Conservation (phyloP, 257 asterid genomes). For the Nicotiana attenuata region DNA sequence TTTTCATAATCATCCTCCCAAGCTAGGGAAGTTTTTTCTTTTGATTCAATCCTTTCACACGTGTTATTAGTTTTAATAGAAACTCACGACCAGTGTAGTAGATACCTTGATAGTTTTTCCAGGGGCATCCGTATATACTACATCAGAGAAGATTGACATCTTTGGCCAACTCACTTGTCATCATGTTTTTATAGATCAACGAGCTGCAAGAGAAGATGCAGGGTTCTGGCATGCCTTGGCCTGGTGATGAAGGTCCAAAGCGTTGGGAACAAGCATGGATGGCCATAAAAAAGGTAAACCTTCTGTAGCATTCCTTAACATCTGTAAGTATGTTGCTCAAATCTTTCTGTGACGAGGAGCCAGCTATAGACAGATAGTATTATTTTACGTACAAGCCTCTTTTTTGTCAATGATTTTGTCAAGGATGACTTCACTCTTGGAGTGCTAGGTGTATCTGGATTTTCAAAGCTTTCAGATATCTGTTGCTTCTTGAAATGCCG, state of each 20-base stretch:
- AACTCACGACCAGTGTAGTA: neutral
- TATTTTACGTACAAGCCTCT: neutral
- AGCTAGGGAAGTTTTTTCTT: neutral
- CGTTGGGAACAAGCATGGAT: constrained; percentile 99
- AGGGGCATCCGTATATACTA: neutral
- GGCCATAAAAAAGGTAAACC: constrained; percentile 82
- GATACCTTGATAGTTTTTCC: neutral
- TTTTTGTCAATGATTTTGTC: neutral
- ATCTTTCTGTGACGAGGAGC: neutral
- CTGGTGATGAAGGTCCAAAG: constrained; percentile 93
- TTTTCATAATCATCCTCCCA: neutral
- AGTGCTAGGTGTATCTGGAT: neutral
- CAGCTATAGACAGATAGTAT: neutral
- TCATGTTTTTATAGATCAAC: constrained; percentile 51
- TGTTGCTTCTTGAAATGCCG: neutral
- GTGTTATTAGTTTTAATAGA: neutral
- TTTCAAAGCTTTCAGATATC: constrained; percentile 6
- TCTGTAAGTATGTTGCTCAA: neutral
- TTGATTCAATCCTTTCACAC: neutral
- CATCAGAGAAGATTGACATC: neutral
- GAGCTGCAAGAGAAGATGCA: constrained; percentile 87
- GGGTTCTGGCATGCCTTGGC: constrained; percentile 98
- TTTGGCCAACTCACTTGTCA: constrained; percentile 3
- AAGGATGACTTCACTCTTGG: constrained; percentile 1
- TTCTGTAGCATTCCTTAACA: neutral